Evolutionary conservation across 768 basidiomycete genomes (phyloP).

Genomic region (button mushroom (Agaricus bisporus)): DNA sequence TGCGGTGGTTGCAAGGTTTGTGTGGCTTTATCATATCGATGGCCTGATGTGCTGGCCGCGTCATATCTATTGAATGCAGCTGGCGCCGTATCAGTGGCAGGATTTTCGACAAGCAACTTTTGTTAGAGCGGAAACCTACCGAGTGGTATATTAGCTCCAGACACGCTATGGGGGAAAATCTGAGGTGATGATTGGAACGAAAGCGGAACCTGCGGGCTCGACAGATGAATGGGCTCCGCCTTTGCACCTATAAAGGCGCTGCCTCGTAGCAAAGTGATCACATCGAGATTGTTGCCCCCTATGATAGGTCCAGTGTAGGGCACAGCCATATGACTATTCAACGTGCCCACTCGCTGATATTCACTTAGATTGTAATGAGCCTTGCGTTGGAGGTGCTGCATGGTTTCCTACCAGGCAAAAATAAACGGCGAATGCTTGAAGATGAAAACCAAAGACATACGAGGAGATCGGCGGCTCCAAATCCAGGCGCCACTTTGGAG

Average conservation of each 20-base stretch:
- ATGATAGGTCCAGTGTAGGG: neutral
- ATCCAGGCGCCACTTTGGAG: slow-evolving; percentile 58
- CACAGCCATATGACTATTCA: neutral
- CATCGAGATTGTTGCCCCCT: neutral
- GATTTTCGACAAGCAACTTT: too few species aligned
- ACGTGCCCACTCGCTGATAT: slow-evolving; percentile 45
- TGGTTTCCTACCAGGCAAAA: slow-evolving; percentile 40
- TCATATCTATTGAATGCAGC: too few species aligned
- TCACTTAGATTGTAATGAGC: slow-evolving; percentile 61
- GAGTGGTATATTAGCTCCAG: too few species aligned
- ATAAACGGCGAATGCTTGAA: slow-evolving; percentile 1
- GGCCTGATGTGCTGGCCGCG: too few species aligned
- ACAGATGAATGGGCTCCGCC: neutral
- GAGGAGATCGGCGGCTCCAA: slow-evolving; percentile 57
- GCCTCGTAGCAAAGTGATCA: neutral
- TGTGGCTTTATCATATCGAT: too few species aligned
- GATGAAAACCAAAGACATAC: slow-evolving; percentile 29
- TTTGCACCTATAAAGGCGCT: neutral
- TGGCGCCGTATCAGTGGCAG: too few species aligned
- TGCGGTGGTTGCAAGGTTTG: too few species aligned
- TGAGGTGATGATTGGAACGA: neutral
- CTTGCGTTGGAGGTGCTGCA: slow-evolving; percentile 56
- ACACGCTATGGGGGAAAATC: neutral
- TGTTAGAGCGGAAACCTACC: too few species aligned
- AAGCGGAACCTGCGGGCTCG: neutral